A percentile compares a stretch with the other conserved stretches of the same genome.
These are phyloP conservation scores for Ramaria sp. DNA, from an alignment of 768 basidiomycete species.

Conservation along the genomic window DNA sequence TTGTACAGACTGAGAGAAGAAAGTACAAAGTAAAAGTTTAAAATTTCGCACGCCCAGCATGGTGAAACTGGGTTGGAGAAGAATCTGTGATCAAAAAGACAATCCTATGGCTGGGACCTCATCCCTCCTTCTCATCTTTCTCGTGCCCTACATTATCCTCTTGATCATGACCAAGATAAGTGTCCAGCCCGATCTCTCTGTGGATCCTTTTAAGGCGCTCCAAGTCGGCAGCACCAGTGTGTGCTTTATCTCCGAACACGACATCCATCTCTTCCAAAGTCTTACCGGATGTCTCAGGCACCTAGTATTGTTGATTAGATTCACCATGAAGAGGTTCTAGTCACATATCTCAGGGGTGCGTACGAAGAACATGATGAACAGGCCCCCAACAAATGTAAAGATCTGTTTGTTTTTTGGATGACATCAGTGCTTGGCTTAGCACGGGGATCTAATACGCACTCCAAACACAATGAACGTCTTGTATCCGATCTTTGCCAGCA, in stretches of 20 bases:
- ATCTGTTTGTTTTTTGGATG: slow-evolving; percentile 21
- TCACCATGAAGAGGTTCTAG: neutral
- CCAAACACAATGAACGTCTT: slow-evolving; percentile 76
- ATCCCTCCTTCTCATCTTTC: slow-evolving; percentile 5
- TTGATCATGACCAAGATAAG: slow-evolving; percentile 15
- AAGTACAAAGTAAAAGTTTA: too few species aligned
- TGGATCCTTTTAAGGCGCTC: slow-evolving; percentile 39
- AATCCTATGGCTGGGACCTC: too few species aligned
- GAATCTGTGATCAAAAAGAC: too few species aligned
- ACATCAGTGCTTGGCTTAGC: neutral
- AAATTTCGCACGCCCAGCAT: too few species aligned
- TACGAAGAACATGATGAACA: slow-evolving; percentile 57
- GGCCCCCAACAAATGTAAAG: slow-evolving; percentile 56
- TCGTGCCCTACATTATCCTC: neutral
- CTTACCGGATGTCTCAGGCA: slow-evolving; percentile 65
- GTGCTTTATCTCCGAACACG: slow-evolving; percentile 46
- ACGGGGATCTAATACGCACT: slow-evolving; percentile 22
- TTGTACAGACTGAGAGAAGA: too few species aligned
- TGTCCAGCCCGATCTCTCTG: slow-evolving; percentile 49
- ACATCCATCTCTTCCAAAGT: slow-evolving; percentile 74
- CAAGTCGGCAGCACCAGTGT: slow-evolving; percentile 44
- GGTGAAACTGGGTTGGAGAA: too few species aligned
- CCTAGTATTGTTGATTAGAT: slow-evolving; percentile 21
- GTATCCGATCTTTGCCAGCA: slow-evolving; percentile 52
- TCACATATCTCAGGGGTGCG: slow-evolving; percentile 1